Evolutionary conservation across 208 protist genomes (phyloP), one percentile per base, ranked within the genome.

Genomic region (Lotmaria passim): DNA sequence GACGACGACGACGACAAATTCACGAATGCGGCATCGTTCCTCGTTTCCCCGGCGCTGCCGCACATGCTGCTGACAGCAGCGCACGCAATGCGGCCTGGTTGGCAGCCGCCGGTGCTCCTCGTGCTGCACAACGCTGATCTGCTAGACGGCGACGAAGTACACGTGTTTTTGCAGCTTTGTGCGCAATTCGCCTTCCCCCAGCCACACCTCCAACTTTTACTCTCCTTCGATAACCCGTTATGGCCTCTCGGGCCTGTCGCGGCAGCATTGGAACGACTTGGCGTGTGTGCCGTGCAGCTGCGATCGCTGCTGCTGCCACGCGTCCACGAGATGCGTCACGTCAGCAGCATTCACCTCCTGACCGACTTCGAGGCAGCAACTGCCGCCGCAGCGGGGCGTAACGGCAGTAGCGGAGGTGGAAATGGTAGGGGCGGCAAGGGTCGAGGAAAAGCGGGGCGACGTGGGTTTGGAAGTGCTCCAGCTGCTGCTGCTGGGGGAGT

Each of bases 111-210:
- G 1, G 56, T 76, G 50, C 28, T 94, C 19, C 76, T 94, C 44
- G 75, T 89, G 21, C 55, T 94, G 33, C 89, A 92, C 67, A 79
- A 87, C 33, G 67, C 90, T 0, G 89, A 94, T 66, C 59, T 82
- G 46, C 69, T 94, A 7, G 76, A 90, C 30, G 55, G 74, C 1
- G 73, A 76, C 17, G 60, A 74, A 21, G 36, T 73, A 7, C 30
- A 70, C 24, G 60, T 77, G 53, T 52, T 94, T n/a, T 61, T 83
- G 59, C 50, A 58, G 26, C 79, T 94, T 19, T 82, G 75, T 33
- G 67, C 70, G 2, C 75, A 66, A 12, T 74, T 82, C 57, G 66
- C 73, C n/a, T 73, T 87, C 43, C 79, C 80, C 15, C 47, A 57
- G 8, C 64, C 68, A 15, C 70, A 74, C 33, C 59, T 89, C 56